Evolutionary conservation across 2,329 filamentous ascomycete species (phyloP).

Genomic region (Aspergillus brasiliensis): DNA sequence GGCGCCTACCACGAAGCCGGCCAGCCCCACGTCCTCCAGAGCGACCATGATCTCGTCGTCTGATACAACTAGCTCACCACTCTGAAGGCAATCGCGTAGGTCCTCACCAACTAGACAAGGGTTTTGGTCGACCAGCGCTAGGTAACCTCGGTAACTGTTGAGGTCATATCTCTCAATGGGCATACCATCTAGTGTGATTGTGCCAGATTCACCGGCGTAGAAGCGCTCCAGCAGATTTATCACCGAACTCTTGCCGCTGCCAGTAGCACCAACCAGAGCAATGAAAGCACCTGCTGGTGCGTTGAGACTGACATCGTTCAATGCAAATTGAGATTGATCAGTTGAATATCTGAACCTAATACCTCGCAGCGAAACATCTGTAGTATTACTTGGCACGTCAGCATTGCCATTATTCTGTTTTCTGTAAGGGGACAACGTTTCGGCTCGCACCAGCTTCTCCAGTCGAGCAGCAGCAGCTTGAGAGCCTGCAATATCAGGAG

Average conservation of each 20-base stretch:
- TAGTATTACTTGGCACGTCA: background rate
- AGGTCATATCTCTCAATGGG: conserved; percentile 4
- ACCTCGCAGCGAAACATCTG: conserved; percentile 1
- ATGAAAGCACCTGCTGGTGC: conserved; percentile 48
- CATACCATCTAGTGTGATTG: conserved; percentile 5
- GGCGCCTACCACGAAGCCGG: conserved; percentile 4
- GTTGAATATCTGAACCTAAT: conserved; percentile 12
- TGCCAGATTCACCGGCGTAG: conserved; percentile 57
- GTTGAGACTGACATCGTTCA: conserved; percentile 6
- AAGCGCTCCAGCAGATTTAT: conserved; percentile 63
- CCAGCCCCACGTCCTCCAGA: conserved; percentile 7
- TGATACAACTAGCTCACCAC: conserved; percentile 17
- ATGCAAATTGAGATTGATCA: background rate
- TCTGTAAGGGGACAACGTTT: background rate
- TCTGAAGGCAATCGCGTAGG: conserved; percentile 16
- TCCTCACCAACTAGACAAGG: conserved; percentile 57
- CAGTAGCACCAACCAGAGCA: conserved; percentile 56
- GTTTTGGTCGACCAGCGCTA: conserved; percentile 53
- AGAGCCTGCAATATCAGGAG: conserved; percentile 14
- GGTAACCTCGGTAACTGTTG: conserved; percentile 3
- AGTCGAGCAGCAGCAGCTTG: conserved; percentile 3
- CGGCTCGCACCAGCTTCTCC: background rate
- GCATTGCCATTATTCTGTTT: background rate
- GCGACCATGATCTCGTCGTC: conserved; percentile 29
- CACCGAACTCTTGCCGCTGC: conserved; percentile 67